phyloP scores from a whole-genome alignment of 352 stramenopile genomes.

The Thalassiosira livingstoniorum region DNA sequence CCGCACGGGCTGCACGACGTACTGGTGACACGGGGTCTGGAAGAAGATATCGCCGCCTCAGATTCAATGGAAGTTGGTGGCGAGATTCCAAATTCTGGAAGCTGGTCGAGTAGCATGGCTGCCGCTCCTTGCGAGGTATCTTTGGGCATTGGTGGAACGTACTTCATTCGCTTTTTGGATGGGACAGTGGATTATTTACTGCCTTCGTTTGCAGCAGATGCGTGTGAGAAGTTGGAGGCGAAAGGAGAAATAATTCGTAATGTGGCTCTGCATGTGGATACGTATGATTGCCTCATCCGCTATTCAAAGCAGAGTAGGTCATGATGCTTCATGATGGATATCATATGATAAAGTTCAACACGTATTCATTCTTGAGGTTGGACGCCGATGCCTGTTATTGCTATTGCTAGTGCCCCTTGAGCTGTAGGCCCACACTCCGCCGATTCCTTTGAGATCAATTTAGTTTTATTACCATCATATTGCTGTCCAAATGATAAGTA shows the following conservation, averaged over 20 bases:
- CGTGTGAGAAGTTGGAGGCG: constrained; percentile 55
- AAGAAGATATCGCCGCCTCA: not conserved
- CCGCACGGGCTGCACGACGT: constrained; percentile 66
- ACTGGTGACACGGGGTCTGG: constrained; percentile 50
- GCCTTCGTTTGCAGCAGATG: constrained; percentile 60
- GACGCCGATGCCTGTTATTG: no score
- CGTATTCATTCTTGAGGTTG: no score
- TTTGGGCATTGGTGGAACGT: constrained; percentile 70
- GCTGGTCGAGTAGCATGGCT: no score
- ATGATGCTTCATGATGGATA: no score
- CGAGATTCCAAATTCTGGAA: no score
- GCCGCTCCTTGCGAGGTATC: constrained; percentile 72
- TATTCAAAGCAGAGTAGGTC: constrained; percentile 30
- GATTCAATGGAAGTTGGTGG: not conserved
- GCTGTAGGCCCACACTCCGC: no score
- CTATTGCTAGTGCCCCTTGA: no score
- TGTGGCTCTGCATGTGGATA: constrained; percentile 51
- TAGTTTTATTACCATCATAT: no score
- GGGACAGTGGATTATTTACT: constrained; percentile 77
- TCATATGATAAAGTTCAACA: no score
- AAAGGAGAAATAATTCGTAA: constrained; percentile 30
- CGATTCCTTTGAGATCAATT: no score
- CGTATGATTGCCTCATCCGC: constrained; percentile 54
- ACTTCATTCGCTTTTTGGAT: constrained; percentile 82
- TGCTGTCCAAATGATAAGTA: no score